These are phyloP conservation scores for Martiniozyma abietophila DNA, from an alignment of 805 yeast genomes.

Conservation along the genomic window DNA sequence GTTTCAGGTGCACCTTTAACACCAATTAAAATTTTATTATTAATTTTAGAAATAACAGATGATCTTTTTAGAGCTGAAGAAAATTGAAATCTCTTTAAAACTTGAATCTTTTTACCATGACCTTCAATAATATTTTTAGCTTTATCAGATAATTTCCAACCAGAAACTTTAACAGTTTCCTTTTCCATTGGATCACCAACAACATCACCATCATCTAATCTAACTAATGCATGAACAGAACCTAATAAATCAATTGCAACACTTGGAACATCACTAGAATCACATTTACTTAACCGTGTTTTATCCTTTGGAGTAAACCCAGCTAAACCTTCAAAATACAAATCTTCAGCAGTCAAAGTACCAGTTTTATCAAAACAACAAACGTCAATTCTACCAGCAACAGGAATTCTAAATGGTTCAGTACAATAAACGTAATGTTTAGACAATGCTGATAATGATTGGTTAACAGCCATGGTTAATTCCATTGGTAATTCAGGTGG, in stretches of 20 bases:
- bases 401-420: constrained; percentile 96
- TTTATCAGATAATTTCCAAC: constrained; percentile 68
- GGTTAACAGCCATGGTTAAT: constrained; percentile 94
- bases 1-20: constrained; percentile 99
- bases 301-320: constrained; percentile 53
- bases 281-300: constrained; percentile 42
- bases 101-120: constrained; percentile 40
- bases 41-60: constrained; percentile 63
- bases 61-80: constrained; percentile 95
- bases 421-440: constrained; percentile 92
- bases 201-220: constrained; percentile 90
- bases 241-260: constrained; percentile 71
- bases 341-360: constrained; percentile 93
- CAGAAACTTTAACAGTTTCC: constrained; percentile 81
- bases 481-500: constrained; percentile 99
- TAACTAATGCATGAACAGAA: constrained; percentile 92
- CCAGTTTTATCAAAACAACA: constrained; percentile 99
- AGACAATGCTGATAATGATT: constrained; percentile 77
- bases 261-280: constrained; percentile 51
- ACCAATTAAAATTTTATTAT: constrained; percentile 55
- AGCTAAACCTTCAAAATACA: constrained; percentile 93
- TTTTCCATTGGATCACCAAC: constrained; percentile 99
- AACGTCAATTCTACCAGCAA: constrained; percentile 95
- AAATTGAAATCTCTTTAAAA: constrained; percentile 92
- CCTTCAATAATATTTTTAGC: constrained; percentile 54